Percentiles rank a stretch among this genome's conserved stretches.
These are phyloP conservation scores for Cercospora janseana DNA, from an alignment of 2,329 filamentous ascomycete species.

Conservation along the genomic window DNA sequence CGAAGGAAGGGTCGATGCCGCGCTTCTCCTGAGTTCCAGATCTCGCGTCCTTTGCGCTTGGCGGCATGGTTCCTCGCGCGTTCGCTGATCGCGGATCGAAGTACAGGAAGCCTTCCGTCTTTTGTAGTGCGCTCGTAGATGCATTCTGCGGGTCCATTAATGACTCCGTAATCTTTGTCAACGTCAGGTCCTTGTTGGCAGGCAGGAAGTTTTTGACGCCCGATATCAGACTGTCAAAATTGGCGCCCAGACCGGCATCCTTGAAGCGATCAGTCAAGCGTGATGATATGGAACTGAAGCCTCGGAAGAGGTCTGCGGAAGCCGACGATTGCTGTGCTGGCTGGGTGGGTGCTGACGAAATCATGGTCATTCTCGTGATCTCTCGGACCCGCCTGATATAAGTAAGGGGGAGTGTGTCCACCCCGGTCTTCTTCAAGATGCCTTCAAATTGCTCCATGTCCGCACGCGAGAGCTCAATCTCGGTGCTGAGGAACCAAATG, in stretches of 20 bases:
- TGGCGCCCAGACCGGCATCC: constrained; percentile 79
- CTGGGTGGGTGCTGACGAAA: constrained; percentile 75
- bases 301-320: constrained; percentile 81
- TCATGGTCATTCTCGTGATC: constrained; percentile 96
- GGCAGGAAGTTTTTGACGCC: constrained; percentile 99
- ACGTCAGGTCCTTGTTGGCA: constrained; percentile 87
- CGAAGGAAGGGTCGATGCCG: constrained; percentile 29
- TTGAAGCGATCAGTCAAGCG: constrained; percentile 92
- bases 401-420: constrained; percentile 72
- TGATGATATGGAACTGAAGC: constrained; percentile 87
- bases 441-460: constrained; percentile 88
- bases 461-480: constrained; percentile 76
- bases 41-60: constrained; percentile 57
- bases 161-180: constrained; percentile 97
- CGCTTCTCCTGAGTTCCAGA: constrained; percentile 40
- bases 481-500: constrained; percentile 94
- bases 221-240: constrained; percentile 90
- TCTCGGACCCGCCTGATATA: constrained; percentile 90
- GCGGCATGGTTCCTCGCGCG: constrained; percentile 85
- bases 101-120: constrained; percentile 95
- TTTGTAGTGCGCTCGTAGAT: constrained; percentile 86
- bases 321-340: constrained; percentile 55
- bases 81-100: constrained; percentile 94
- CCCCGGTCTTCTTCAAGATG: constrained; percentile 71
- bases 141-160: constrained; percentile 95